These are phyloP conservation scores for Dryas integrifolia DNA, from an alignment of 331 rosid species.

Conservation along the genomic window DNA sequence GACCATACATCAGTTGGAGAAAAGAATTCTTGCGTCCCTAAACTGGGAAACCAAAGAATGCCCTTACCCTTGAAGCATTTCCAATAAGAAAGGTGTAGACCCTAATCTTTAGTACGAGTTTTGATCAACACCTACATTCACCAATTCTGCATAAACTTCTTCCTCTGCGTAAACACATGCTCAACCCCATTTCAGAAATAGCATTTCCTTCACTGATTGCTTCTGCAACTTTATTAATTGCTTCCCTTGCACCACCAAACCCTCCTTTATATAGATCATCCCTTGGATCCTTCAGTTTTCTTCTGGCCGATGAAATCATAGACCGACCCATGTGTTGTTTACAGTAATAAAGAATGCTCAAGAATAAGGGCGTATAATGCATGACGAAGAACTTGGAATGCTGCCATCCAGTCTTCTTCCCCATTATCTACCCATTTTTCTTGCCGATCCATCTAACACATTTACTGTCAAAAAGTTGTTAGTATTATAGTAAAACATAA, in stretches of 20 bases:
- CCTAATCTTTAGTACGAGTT: not conserved
- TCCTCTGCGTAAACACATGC: constrained; percentile 12
- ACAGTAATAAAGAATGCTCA: not conserved
- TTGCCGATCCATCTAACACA: not conserved
- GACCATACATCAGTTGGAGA: constrained; percentile 8
- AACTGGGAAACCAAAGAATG: constrained; percentile 24
- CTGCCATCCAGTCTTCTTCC: constrained; percentile 11
- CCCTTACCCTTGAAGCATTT: constrained; percentile 21
- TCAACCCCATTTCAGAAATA: not conserved
- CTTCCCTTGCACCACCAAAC: not conserved
- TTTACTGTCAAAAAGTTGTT: not conserved
- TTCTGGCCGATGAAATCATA: too few relatives aligned
- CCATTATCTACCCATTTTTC: not conserved
- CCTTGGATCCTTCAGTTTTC: too few relatives aligned
- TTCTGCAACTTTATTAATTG: not conserved
- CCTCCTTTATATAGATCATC: too few relatives aligned
- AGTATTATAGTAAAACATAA: not conserved
- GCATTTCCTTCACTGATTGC: too few relatives aligned
- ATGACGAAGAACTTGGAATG: constrained; percentile 23
- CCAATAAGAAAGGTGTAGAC: constrained; percentile 9
- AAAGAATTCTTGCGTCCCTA: constrained; percentile 19
- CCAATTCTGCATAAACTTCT: constrained; percentile 9
- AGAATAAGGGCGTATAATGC: constrained; percentile 6
- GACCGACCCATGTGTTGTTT: not conserved
- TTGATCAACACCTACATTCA: not conserved